Evolutionary conservation across 73 alveolate genomes (phyloP), one percentile per base, ranked within the genome.

Genomic region (Tetrahymena thermophila): DNA sequence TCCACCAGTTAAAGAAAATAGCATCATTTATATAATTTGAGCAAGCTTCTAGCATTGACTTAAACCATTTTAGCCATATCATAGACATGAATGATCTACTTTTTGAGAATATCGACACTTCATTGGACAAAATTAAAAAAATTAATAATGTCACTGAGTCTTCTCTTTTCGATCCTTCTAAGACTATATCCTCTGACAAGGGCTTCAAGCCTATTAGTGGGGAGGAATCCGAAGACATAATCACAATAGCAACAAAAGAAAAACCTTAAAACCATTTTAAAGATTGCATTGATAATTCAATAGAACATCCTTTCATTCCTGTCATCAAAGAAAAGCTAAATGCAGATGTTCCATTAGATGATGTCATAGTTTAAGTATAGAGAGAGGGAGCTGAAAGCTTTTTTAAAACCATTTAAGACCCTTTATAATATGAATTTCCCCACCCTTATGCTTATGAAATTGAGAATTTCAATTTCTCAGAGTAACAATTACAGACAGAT

Each of bases 391-490:
- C 15, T 15, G 17, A 4, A 95, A 50, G 93, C 83, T 89, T 89
- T 38, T 43, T 85, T 35, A 89, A 95, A 43, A 34, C 38, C 16
- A 85, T 16, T 44, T 35, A 43, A 35, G 93, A 71, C 4, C 89
- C 89, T 3, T 28, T 28, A 71, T 15, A 71, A 34, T 71, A 94
- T 8, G 97, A 95, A 95, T 95, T 95, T 84, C 43, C 95, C 4
- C 93, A 95, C 35, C 97, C 97, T n/a, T 95, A 95, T 31, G 93
- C 44, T 89, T 85, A 89, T 44, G 97, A 95, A 57, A 95, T 95
- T 21, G 94, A 35, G 31, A 44, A 57, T 34, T 89, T 95, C 13
- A 34, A 40, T n/a, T 58, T 43, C 35, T 15, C 85, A 21, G 94
- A 71, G 37, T 71, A 95, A 38, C 34, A 55, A 43, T 42, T 89